Conservation (phyloP, 257 asterid species). For the Vinca minor region DNA sequence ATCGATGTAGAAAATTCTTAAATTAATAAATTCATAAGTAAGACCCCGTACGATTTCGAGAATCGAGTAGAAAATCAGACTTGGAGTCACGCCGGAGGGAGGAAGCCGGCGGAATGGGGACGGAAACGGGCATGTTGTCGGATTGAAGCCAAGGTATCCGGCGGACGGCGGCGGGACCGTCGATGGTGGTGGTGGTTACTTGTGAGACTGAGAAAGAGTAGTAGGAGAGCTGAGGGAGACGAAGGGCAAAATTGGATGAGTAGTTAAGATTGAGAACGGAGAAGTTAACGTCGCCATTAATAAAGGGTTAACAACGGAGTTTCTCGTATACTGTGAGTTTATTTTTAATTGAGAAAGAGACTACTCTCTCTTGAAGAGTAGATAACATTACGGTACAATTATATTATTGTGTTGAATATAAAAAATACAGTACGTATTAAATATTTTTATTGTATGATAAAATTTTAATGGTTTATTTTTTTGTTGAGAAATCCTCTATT, state of each 20-base stretch:
- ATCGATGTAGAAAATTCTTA: background rate
- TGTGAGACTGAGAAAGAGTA: conserved; percentile 10
- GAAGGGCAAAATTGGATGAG: conserved; percentile 32
- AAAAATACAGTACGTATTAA: too few species aligned
- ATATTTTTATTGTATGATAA: too few species aligned
- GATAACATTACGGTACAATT: too few species aligned
- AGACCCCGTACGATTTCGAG: conserved; percentile 61
- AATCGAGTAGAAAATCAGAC: conserved; percentile 54
- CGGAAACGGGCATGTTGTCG: conserved; percentile 56
- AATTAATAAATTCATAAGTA: background rate
- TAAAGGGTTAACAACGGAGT: background rate
- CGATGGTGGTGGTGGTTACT: conserved; percentile 20
- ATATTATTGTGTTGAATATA: too few species aligned
- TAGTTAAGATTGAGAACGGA: conserved; percentile 41
- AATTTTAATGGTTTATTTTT: too few species aligned
- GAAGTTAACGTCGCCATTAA: conserved; percentile 37
- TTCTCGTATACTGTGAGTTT: background rate
- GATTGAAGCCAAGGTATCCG: conserved; percentile 27
- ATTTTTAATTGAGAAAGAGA: background rate
- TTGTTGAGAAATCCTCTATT: too few species aligned
- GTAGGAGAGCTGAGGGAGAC: conserved; percentile 20
- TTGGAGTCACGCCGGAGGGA: conserved; percentile 39
- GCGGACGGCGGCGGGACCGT: conserved; percentile 15
- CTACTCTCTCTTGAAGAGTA: too few species aligned
- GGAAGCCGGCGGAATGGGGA: conserved; percentile 34